Percentiles rank a stretch among this genome's conserved stretches.
Evolutionary conservation across 2,329 filamentous ascomycete species (phyloP).

Genomic region (Phoma sp.): DNA sequence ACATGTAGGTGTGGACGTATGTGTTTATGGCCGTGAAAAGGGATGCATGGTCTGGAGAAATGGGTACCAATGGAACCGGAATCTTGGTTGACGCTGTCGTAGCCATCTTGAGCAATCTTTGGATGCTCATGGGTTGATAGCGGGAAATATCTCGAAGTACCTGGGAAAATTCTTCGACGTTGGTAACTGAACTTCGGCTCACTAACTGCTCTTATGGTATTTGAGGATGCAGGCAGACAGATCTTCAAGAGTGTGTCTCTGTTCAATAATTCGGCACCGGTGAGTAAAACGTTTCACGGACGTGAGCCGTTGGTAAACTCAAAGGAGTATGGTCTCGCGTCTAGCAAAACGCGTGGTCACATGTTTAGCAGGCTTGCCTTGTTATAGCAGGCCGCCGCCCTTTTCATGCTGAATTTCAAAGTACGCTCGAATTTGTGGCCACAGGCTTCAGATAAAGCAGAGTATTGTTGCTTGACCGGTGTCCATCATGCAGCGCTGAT

Average conservation of each 20-base stretch:
- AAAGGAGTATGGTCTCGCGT: slow-evolving; percentile 15
- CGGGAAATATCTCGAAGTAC: neutral
- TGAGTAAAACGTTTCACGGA: slow-evolving; percentile 2
- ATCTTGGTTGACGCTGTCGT: slow-evolving; percentile 1
- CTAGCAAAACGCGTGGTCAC: slow-evolving; percentile 15
- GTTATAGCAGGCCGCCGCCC: neutral
- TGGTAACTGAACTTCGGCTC: too few relatives aligned
- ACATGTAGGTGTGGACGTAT: slow-evolving; percentile 48
- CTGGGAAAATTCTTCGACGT: neutral
- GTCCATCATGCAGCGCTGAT: neutral
- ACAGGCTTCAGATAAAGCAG: neutral
- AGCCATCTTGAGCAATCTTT: neutral
- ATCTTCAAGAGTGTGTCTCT: neutral
- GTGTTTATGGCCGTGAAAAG: slow-evolving; percentile 42
- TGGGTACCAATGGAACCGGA: slow-evolving; percentile 37
- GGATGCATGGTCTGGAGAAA: slow-evolving; percentile 21
- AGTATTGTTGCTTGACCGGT: neutral
- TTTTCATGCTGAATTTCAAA: neutral
- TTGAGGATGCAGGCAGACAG: neutral
- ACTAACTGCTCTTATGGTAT: neutral
- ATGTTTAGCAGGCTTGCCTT: neutral
- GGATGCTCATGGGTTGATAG: neutral
- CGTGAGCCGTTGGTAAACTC: neutral
- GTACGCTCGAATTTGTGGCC: neutral
- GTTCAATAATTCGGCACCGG: slow-evolving; percentile 1